These are phyloP conservation scores for Ogataea kodamae DNA, from an alignment of 805 yeast genomes.

Conservation along the genomic window DNA sequence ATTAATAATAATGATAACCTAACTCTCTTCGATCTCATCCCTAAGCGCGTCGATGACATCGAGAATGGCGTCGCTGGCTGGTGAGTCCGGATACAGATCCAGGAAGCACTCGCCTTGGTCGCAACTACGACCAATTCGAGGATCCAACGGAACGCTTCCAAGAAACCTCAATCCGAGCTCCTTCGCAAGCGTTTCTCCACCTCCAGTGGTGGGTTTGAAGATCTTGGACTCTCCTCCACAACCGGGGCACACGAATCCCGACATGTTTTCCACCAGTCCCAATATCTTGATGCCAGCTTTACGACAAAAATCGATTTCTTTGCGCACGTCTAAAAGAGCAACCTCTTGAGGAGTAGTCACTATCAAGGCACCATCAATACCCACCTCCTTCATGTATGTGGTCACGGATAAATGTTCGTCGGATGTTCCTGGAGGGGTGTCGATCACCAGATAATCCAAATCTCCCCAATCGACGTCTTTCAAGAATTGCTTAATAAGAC, in stretches of 20 bases:
- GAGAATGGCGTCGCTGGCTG: constrained; percentile 82
- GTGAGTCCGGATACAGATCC: constrained; percentile 84
- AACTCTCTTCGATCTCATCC: constrained; percentile 36
- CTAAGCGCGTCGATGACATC: constrained; percentile 74
- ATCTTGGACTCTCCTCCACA: constrained; percentile 89
- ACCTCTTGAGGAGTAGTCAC: constrained; percentile 99
- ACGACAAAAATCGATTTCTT: constrained; percentile 90
- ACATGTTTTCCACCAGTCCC: constrained; percentile 96
- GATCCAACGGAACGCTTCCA: constrained; percentile 94
- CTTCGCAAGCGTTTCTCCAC: constrained; percentile 79
- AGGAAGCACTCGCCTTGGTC: constrained; percentile 83
- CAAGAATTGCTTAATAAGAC: constrained; percentile 86
- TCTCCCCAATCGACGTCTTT: constrained; percentile 96
- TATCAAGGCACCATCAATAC: constrained; percentile 91
- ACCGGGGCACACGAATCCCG: constrained; percentile 95
- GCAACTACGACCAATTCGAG: constrained; percentile 85
- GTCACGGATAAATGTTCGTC: constrained; percentile 95
- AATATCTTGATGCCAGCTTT: constrained; percentile 83
- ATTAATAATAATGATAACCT: constrained; percentile 8
- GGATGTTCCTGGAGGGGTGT: constrained; percentile 98
- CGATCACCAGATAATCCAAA: constrained; percentile 82
- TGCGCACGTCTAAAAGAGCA: constrained; percentile 88
- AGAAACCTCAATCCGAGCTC: constrained; percentile 76
- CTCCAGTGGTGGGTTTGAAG: constrained; percentile 95
- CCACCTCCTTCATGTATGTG: constrained; percentile 80